Conservation (phyloP, 352 stramenopile genomes). For the Pythium coloratum region DNA sequence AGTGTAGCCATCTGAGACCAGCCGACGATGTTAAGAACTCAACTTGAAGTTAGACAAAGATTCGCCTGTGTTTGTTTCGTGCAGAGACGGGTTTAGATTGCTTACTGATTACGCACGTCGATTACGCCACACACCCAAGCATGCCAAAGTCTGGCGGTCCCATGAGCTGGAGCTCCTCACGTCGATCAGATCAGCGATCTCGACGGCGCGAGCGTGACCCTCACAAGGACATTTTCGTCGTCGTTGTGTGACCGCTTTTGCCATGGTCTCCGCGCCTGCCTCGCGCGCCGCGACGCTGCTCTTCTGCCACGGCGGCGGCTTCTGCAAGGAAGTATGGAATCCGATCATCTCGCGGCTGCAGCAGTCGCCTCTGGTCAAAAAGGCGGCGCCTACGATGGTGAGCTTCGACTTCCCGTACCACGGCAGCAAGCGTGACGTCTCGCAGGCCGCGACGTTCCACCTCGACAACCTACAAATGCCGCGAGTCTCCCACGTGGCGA, state of each 20-base stretch:
- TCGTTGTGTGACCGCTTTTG: no score
- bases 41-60: no score
- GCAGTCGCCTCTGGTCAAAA: slow-evolving; percentile 28
- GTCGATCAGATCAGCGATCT: not conserved
- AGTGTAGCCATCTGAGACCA: not conserved
- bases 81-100: no score
- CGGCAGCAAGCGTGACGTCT: slow-evolving; percentile 46
- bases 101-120: no score
- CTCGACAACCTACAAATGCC: slow-evolving; percentile 27
- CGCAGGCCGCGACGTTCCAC: slow-evolving; percentile 27
- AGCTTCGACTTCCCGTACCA: slow-evolving; percentile 58
- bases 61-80: no score
- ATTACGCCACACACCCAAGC: no score
- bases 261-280: not conserved
- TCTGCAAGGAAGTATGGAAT: slow-evolving; percentile 50
- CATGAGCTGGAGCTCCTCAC: no score
- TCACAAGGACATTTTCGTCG: no score
- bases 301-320: slow-evolving; percentile 50
- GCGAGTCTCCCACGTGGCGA: slow-evolving; percentile 37
- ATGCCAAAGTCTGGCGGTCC: no score
- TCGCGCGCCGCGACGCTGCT: slow-evolving; percentile 20
- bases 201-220: no score
- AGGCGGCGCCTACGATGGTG: slow-evolving; percentile 16
- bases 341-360: slow-evolving; percentile 41
- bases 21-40: no score